Evolutionary conservation across 805 yeast genomes (phyloP).

Genomic region (Lipomyces mesembrius): DNA sequence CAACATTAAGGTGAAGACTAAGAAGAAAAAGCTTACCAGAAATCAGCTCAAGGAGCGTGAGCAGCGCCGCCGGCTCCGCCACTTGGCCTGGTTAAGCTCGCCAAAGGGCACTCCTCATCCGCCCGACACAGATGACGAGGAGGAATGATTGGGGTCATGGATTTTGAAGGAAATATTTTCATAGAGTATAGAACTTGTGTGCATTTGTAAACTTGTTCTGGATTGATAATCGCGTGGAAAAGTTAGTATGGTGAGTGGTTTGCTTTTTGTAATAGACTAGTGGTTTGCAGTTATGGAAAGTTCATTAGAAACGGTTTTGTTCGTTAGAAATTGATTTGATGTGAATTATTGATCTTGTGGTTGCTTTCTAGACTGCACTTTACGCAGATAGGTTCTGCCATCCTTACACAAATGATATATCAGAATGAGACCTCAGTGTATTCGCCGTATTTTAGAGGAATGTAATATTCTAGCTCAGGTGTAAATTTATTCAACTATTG

Average conservation of each 20-base stretch:
- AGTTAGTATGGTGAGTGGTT: background rate
- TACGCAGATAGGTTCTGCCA: no score
- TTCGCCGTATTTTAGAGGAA: background rate
- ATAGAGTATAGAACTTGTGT: background rate
- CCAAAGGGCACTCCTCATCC: conserved; percentile 99
- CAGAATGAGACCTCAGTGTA: background rate
- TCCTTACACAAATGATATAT: no score
- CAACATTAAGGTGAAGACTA: conserved; percentile 86
- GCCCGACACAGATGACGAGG: conserved; percentile 91
- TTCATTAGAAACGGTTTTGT: background rate
- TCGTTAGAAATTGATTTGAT: background rate
- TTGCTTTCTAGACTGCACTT: no score
- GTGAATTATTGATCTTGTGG: background rate
- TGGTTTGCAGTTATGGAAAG: background rate
- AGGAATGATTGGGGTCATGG: conserved; percentile 45
- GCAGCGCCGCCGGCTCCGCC: conserved; percentile 91
- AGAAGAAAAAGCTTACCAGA: conserved; percentile 97
- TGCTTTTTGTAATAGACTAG: background rate
- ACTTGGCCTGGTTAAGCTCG: conserved; percentile 90
- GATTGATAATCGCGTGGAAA: background rate
- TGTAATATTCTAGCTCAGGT: no score
- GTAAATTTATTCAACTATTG: no score
- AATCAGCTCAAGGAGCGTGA: conserved; percentile 91
- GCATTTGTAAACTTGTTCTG: background rate
- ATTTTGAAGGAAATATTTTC: background rate